Evolutionary conservation across 306 rosid species (phyloP), one percentile per base, ranked within the genome.

Genomic region (Erythrophleum fordii): DNA sequence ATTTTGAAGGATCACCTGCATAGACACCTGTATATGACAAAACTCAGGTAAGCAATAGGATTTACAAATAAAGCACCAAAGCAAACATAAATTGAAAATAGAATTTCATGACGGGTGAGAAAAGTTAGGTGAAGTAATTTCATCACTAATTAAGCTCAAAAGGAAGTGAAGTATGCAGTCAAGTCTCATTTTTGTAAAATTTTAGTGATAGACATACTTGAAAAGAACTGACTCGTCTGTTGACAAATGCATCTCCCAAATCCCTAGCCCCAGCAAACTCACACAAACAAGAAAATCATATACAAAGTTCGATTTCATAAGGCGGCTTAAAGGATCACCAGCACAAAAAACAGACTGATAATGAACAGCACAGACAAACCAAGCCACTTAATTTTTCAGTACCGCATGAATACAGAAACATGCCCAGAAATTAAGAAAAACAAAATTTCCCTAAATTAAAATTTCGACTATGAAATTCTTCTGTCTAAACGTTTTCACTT

Each of bases 1-100:
- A 84, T 72, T 95, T 93, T 77, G 99, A 89, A 93, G 99, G 98
- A 85, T 95, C 97, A 8, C 98, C 98, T 0, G 99, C 98, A 86
- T 95, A 95, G 77, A 95, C 99, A 73, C 99, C 99, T 95, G 83
- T 44, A 69, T 5, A 84, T 44, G 77, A 77, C 78, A 78, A 60
- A 78, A 79, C 10, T 53, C 71, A 73, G 73, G 72, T 73, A 76
- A 61, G 79, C 51, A 76, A 42, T 59, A 42, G 34, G 34, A 20
- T 52, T 41, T 77, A 11, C 60, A 49, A 69, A 55, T 31, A 22
- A 76, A 18, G 5, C 29, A 44, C 52, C 22, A 73, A 60, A 79
- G 66, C 11, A 52, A 71, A 18, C 49, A 42, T 52, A 34, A 62
- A 6, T 35, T 12, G 44, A 72, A 64, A 73, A 35, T 28, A 35